phyloP scores from a whole-genome alignment of 2,329 filamentous ascomycete genomes.

The Ambrosiella beaveri region DNA sequence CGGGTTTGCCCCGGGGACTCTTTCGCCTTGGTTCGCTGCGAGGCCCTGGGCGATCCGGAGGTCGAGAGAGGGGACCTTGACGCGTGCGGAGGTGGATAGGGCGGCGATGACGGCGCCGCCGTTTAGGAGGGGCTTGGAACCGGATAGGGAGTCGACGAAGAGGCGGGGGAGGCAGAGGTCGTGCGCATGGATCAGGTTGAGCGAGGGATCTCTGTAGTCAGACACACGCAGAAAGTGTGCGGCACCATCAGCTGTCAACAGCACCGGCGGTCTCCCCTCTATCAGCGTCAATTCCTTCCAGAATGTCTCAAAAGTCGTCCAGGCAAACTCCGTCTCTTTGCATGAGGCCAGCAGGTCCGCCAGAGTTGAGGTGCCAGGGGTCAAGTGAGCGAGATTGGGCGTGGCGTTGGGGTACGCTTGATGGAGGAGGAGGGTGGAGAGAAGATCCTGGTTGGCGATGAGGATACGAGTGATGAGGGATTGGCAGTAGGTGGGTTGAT shows the following conservation, averaged over 20 bases:
- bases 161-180: constrained; percentile 60
- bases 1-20: constrained; percentile 30
- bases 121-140: constrained; percentile 40
- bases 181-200: constrained; percentile 66
- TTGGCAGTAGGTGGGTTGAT: constrained; percentile 62
- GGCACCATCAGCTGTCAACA: constrained; percentile 65
- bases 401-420: constrained; percentile 27
- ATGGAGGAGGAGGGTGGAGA: constrained; percentile 33
- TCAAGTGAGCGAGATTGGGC: constrained; percentile 31
- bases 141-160: constrained; percentile 56
- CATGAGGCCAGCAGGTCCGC: constrained; percentile 52
- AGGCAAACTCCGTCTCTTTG: constrained; percentile 60
- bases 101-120: constrained; percentile 66
- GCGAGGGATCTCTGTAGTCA: constrained; percentile 55
- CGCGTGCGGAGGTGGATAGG: constrained; percentile 54
- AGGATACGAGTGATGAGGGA: constrained; percentile 55
- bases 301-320: constrained; percentile 63
- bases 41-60: constrained; percentile 44
- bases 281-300: constrained; percentile 54
- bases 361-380: constrained; percentile 47
- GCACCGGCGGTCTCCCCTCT: constrained; percentile 37
- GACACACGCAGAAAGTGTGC: constrained; percentile 65
- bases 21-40: constrained; percentile 24
- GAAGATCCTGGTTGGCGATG: constrained; percentile 51
- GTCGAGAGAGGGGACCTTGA: constrained; percentile 47